These are phyloP conservation scores for Candida chilensis DNA, from an alignment of 805 yeast genomes.

Conservation along the genomic window DNA sequence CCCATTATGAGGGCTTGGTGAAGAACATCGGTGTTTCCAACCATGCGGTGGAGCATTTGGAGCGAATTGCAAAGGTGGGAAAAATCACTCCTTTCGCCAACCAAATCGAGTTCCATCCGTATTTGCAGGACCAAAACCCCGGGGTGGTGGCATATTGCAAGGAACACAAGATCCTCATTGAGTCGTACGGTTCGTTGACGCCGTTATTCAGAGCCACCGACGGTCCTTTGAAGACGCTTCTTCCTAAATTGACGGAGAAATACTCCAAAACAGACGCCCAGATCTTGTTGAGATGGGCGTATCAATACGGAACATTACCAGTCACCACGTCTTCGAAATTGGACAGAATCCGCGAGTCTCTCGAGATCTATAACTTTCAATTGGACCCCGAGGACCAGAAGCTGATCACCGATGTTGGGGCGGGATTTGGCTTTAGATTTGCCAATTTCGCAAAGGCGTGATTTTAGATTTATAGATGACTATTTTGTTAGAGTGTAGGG, in stretches of 20 bases:
- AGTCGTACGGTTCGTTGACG: constrained; percentile 62
- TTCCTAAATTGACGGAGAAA: constrained; percentile 39
- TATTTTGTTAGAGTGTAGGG: too few relatives aligned
- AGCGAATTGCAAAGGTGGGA: constrained; percentile 29
- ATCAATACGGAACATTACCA: constrained; percentile 63
- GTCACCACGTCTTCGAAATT: constrained; percentile 61
- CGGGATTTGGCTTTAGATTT: too few relatives aligned
- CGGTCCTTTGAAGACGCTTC: constrained; percentile 27
- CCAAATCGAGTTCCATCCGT: constrained; percentile 61
- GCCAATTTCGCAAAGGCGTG: too few relatives aligned
- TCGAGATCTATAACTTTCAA: constrained; percentile 46
- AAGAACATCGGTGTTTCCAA: constrained; percentile 65
- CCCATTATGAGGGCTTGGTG: constrained; percentile 45
- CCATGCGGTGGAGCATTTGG: constrained; percentile 41
- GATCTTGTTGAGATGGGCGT: constrained; percentile 62
- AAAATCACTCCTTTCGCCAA: constrained; percentile 43
- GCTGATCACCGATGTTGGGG: too few relatives aligned
- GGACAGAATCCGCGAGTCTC: constrained; percentile 47
- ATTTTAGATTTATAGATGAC: too few relatives aligned
- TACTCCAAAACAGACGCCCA: constrained; percentile 55
- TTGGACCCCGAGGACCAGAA: constrained; percentile 46
- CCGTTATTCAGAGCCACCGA: constrained; percentile 42
- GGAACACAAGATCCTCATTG: constrained; percentile 39
- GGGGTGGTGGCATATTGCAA: constrained; percentile 34
- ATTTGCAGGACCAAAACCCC: constrained; percentile 50